Base-by-base conservation (phyloP, 2,329 filamentous ascomycete genomes). In the Hypocrella siamensis region DNA sequence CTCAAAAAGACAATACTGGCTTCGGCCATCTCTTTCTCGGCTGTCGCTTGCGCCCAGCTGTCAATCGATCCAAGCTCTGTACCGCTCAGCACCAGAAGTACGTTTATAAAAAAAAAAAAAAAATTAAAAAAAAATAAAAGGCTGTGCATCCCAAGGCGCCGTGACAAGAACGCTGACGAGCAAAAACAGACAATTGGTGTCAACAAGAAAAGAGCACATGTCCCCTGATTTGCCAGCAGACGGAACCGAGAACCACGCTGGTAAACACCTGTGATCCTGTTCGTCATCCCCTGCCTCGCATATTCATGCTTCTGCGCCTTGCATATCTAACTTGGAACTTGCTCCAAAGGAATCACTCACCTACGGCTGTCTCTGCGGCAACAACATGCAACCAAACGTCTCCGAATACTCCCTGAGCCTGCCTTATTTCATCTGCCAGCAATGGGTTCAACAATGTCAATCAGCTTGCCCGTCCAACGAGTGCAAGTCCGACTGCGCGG, bases 341-440 rank as follows among this genome's bases (percentile, higher is more conserved):
- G 12, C n/a, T 18, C 17, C 33, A n/a, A n/a, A 76, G 70, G 47
- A 63, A 31, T 58, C 61, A 15, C 65, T 88, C 31, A 64, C 58
- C n/a, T 88, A 78, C 56, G 61, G 65, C 40, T 90, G 81, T 53
- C 61, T 83, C 43, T 90, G 81, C 60, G 63, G 65, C 39, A 65
- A 79, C 48, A 68, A 70, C 49, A 51, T 65, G 38, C 57, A 67
- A 32, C 81, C 81, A 42, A 85, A 86, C 56, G 57, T 82, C 30
- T 72, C 76, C 46, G 67, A 86, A 55, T 90, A 79, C 66, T 77
- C 75, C 15, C 65, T 83, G 43, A 86, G 81, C 2, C 62, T 90
- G 17, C 81, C 82, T 21, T 88, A 73, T 66, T 82, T 75, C 58
- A 65, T 75, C 44, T 90, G 81, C 67, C 65, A 65, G 29, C 65